A percentile compares a stretch with the other conserved stretches of the same genome.
phyloP scores from a whole-genome alignment of 1,284 basidiomycete species.

The Rhodotorula sp. region DNA sequence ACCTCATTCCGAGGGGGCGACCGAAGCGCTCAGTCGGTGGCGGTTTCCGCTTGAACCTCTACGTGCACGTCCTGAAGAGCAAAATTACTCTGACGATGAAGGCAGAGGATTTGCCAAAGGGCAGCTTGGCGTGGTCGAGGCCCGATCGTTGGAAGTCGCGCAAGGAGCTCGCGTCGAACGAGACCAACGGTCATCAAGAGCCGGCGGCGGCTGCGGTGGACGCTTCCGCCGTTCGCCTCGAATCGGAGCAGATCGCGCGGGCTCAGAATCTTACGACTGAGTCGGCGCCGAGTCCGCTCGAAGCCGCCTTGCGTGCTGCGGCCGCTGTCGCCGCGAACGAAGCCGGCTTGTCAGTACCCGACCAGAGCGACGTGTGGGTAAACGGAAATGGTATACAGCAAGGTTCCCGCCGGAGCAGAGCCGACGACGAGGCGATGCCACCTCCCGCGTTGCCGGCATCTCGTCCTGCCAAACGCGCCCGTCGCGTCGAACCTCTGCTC shows the following conservation, averaged over 20 bases:
- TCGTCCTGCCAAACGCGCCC: constrained; percentile 24
- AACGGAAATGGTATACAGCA: no score
- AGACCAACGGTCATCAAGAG: not conserved
- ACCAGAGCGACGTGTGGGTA: no score
- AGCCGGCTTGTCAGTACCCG: no score
- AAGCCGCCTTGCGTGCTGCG: no score
- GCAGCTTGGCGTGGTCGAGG: constrained; percentile 12
- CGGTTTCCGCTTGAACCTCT: constrained; percentile 17
- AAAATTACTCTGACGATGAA: constrained; percentile 13
- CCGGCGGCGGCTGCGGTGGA: no score
- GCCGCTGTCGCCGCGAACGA: no score
- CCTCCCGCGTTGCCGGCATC: constrained; percentile 18
- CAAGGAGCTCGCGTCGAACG: not conserved
- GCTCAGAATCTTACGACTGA: no score
- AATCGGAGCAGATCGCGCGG: no score
- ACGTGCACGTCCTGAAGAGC: constrained; percentile 4
- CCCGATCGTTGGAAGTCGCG: constrained; percentile 4
- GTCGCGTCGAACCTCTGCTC: constrained; percentile 29
- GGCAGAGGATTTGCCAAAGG: not conserved
- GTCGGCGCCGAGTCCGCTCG: no score
- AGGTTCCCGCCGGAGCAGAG: not conserved
- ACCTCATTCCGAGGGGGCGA: not conserved
- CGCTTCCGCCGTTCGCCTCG: no score
- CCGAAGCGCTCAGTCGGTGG: not conserved
- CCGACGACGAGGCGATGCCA: constrained; percentile 20